Evolutionary conservation across 139 green algal genomes (phyloP).

Genomic region (Coccomyxa sp.): DNA sequence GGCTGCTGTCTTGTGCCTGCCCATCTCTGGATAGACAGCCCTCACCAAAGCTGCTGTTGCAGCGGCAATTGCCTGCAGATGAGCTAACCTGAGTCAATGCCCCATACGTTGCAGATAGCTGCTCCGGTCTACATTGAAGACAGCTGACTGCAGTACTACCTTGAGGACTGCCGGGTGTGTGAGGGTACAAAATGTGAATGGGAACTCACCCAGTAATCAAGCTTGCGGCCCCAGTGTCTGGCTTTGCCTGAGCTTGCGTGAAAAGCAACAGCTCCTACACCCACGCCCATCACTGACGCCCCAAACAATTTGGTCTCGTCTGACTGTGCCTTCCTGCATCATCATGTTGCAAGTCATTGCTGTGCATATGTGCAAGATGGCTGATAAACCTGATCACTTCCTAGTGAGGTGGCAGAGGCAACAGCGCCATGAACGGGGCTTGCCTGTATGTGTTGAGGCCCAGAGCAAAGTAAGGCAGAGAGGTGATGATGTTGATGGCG

Average conservation of each 20-base stretch:
- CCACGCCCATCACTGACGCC: conserved; percentile 50
- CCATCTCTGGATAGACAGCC: conserved; percentile 37
- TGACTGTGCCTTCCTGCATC: conserved; percentile 30
- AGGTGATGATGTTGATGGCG: conserved; percentile 57
- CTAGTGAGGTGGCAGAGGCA: neutral
- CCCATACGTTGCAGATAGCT: no score
- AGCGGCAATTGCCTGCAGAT: neutral
- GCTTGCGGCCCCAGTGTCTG: conserved; percentile 42
- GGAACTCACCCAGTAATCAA: conserved; percentile 62
- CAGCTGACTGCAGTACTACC: no score
- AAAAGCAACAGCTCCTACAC: conserved; percentile 38
- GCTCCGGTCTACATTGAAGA: no score
- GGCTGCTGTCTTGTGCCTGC: conserved; percentile 13
- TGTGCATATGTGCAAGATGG: neutral
- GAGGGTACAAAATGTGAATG: no score
- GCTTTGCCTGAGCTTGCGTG: conserved; percentile 44
- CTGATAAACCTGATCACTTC: neutral
- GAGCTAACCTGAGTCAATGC: no score
- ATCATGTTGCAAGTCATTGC: neutral
- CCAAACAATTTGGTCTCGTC: conserved; percentile 47
- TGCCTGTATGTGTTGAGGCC: conserved; percentile 45
- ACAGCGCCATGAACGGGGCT: neutral
- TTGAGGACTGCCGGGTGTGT: conserved; percentile 31
- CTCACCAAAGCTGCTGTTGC: conserved; percentile 35
- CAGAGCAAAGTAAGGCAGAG: conserved; percentile 50